A percentile compares a stretch with the other conserved stretches of the same genome.
Conservation (phyloP, 768 basidiomycete genomes). For the Candolleomyces eurysporus region DNA sequence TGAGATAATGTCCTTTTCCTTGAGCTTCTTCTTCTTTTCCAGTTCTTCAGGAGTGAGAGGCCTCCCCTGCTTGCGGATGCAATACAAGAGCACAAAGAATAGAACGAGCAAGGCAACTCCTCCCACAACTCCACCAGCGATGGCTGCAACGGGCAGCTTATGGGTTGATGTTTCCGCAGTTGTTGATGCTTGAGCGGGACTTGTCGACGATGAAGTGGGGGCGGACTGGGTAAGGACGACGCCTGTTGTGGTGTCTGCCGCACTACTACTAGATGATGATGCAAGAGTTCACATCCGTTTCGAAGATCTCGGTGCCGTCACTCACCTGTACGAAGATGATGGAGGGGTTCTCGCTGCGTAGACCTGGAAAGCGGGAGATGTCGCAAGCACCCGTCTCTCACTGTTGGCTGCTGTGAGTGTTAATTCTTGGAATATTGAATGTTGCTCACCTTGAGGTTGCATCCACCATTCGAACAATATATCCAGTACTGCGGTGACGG, state of each 20-base stretch:
- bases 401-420: neutral
- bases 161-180: neutral
- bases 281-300: neutral
- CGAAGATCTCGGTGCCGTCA: neutral
- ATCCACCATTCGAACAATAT: neutral
- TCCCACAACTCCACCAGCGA: slow-evolving; percentile 5
- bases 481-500: neutral
- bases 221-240: neutral
- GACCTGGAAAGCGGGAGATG: slow-evolving; percentile 1
- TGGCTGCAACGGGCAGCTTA: neutral
- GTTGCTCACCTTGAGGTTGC: neutral
- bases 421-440: neutral
- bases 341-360: neutral
- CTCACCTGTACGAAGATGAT: neutral
- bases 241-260: neutral
- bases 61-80: neutral
- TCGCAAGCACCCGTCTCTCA: neutral
- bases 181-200: neutral
- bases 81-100: neutral
- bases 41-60: neutral
- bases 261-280: neutral
- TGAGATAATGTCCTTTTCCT: slow-evolving; percentile 6
- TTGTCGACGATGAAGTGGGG: neutral
- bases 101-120: neutral
- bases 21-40: neutral